Conservation (phyloP, 176 grass and related monocot species). For the Triticum timopheevii region DNA sequence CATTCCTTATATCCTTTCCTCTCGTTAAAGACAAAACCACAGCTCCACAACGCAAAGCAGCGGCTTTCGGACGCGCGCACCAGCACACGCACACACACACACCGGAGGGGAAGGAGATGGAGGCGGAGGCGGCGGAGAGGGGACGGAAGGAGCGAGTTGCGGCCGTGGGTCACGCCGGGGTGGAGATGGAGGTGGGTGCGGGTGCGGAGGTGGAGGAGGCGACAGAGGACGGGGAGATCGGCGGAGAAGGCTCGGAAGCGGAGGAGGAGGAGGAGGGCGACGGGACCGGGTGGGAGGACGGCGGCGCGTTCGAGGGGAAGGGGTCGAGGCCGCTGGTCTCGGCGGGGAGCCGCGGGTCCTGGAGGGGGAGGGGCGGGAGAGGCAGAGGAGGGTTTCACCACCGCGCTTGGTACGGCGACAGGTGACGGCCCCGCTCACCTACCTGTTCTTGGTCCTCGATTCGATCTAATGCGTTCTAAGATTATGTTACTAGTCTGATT, state of each 20-base stretch:
- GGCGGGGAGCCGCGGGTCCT: slow-evolving; percentile 9
- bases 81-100: not conserved
- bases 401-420: slow-evolving; percentile 27
- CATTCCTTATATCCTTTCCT: not conserved
- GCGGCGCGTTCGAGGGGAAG: slow-evolving; percentile 4
- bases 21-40: not conserved
- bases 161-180: not conserved
- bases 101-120: slow-evolving; percentile 16
- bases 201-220: not conserved
- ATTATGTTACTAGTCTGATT: not conserved
- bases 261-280: not conserved
- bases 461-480: not conserved
- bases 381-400: slow-evolving; percentile 45
- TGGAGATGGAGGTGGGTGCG: not conserved
- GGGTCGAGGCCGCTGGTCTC: not conserved
- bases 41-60: slow-evolving; percentile 2
- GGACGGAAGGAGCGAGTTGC: not conserved
- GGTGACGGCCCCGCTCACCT: not conserved
- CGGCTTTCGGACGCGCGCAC: slow-evolving; percentile 31
- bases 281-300: not conserved
- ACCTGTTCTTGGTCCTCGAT: not conserved
- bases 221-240: slow-evolving; percentile 11
- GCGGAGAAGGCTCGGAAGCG: not conserved
- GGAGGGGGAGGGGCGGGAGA: slow-evolving; percentile 17
- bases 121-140: slow-evolving; percentile 4